Evolutionary conservation across 495 filamentous ascomycete species (phyloP), one percentile per base, ranked within the genome.

Genomic region (Aspergillus coremiiformis): DNA sequence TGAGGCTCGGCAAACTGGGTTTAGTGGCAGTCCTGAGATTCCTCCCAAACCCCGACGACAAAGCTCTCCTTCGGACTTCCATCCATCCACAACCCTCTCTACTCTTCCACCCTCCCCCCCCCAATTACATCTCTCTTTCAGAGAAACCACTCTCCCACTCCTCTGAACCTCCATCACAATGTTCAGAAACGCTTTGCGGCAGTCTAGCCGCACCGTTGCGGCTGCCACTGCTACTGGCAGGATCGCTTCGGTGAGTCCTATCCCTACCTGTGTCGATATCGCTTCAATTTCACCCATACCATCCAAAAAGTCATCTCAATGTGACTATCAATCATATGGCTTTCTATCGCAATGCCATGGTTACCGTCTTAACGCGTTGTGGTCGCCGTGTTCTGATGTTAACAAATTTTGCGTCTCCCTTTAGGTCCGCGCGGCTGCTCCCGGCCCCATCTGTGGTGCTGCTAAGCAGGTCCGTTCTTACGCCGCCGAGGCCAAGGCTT

Each of bases 181-280:
- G 93, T 92, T 97, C 82, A 89, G 90, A 75, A 95, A 88, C 86
- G 91, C 91, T 81, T 80, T 96, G 76, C 83, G 90, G 75, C 90
- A 93, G 80, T 90, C 89, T 70, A 85, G 84, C 79, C 89, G 90
- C 78, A 84, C 86, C 76, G 86, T 93, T 74, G 89, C 88, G 76
- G 90, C 86, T 74, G 80, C 92, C 78, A 87, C 90, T 85, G 85
- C 88, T 67, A 78, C 84, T 63, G 82, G 89, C 80, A 87, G 90
- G 79, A 81, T 92, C 78, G 84, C 82, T 68, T 84, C 85, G 78
- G 92, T 97, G 89, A 82, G 92, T 92, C 73, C 63, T 67, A 74
- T 65, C 60, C 52, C 64, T 59, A 45, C 59, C 52, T 32, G 49
- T n/a, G 43, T 56, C 61, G 49, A 49, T 54, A 48, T 53, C 59